A percentile compares a stretch with the other conserved stretches of the same genome.
These are phyloP conservation scores for Colletotrichum plurivorum DNA, from an alignment of 2,329 filamentous ascomycete species.

Conservation along the genomic window DNA sequence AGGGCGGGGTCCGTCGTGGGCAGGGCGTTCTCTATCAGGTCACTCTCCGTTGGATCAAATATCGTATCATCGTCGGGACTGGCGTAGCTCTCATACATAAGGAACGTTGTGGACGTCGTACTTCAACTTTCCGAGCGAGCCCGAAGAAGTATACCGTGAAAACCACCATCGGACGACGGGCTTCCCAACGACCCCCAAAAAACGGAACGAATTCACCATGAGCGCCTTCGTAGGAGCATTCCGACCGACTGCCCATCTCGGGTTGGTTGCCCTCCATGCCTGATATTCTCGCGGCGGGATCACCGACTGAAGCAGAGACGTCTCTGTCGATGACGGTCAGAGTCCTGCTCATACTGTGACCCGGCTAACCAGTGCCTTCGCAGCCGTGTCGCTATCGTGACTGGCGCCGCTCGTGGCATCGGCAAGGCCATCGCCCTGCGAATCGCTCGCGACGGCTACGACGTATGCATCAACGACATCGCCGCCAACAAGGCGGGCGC, in stretches of 20 bases:
- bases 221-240: constrained; percentile 28
- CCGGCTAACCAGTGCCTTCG: neutral
- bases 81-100: neutral
- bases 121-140: too few species aligned
- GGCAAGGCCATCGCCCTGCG: constrained; percentile 75
- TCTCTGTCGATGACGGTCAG: neutral
- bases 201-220: constrained; percentile 7
- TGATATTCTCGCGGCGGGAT: neutral
- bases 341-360: neutral
- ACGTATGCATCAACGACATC: constrained; percentile 76
- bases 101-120: too few species aligned
- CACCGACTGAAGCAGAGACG: neutral
- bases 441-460: constrained; percentile 75
- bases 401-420: constrained; percentile 51
- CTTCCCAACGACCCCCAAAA: too few species aligned
- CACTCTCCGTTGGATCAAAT: neutral
- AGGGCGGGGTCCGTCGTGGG: constrained; percentile 5
- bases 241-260: constrained; percentile 20
- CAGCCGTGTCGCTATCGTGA: constrained; percentile 37
- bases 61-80: neutral
- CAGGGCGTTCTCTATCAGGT: neutral
- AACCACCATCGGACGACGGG: too few species aligned
- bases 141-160: too few species aligned
- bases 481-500: constrained; percentile 64
- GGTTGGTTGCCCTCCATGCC: neutral